Percentiles rank a stretch among this genome's conserved stretches.
Conservation (phyloP, 129 eudicot genomes). For the Flaveria robusta region DNA sequence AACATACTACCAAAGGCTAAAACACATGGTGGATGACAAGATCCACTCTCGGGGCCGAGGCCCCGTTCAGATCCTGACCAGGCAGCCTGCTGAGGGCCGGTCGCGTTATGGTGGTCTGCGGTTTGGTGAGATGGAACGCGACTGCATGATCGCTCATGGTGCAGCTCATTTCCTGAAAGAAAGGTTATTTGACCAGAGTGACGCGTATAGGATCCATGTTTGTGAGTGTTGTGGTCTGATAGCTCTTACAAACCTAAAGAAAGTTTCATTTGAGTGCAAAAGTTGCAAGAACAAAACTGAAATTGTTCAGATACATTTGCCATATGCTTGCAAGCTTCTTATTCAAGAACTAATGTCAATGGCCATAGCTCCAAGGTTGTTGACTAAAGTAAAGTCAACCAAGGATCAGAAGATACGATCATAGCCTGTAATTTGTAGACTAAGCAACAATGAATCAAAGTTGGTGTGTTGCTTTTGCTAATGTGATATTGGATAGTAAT, state of each 20-base stretch:
- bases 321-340: conserved; percentile 55
- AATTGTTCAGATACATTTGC: conserved; percentile 61
- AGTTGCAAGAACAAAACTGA: conserved; percentile 67
- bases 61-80: conserved; percentile 86
- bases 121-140: conserved; percentile 96
- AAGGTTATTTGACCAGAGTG: conserved; percentile 89
- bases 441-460: too few species aligned
- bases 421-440: not conserved
- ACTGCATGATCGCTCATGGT: conserved; percentile 97
- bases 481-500: too few species aligned
- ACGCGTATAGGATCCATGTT: conserved; percentile 53
- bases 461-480: too few species aligned
- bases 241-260: conserved; percentile 52
- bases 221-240: conserved; percentile 1
- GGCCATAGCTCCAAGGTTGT: conserved; percentile 56
- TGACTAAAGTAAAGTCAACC: conserved; percentile 36
- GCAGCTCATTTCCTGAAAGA: conserved; percentile 95
- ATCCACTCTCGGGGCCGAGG: conserved; percentile 97
- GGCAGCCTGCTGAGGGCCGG: conserved; percentile 97
- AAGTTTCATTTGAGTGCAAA: conserved; percentile 49
- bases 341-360: conserved; percentile 66
- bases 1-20: conserved; percentile 86
- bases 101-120: conserved; percentile 97
- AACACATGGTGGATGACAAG: conserved; percentile 98
- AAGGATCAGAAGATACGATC: conserved; percentile 25